phyloP scores from a whole-genome alignment of 768 basidiomycete species.

The Mycena capillaripes region DNA sequence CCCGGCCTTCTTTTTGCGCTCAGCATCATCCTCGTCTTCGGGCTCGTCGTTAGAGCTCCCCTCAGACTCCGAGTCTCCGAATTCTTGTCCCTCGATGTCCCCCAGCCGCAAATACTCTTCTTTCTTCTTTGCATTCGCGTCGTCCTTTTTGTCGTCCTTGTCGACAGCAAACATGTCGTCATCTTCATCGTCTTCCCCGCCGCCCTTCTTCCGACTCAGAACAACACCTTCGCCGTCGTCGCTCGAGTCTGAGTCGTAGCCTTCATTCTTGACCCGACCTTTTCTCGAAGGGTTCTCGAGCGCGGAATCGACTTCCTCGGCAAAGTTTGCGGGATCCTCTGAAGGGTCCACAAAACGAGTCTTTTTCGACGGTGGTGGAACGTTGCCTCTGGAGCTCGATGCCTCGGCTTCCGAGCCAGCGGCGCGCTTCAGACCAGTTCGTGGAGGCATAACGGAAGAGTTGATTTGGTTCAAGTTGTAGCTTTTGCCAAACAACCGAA shows the following conservation, averaged over 20 bases:
- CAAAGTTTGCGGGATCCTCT: constrained; percentile 83
- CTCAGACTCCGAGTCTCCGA: constrained; percentile 65
- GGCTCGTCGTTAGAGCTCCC: constrained; percentile 62
- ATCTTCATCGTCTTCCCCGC: constrained; percentile 62
- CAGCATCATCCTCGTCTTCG: constrained; percentile 86
- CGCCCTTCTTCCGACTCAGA: constrained; percentile 74
- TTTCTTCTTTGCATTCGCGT: constrained; percentile 59
- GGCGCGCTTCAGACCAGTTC: constrained; percentile 59
- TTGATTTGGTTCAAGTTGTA: not conserved
- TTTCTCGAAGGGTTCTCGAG: constrained; percentile 80
- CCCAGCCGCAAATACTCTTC: constrained; percentile 87
- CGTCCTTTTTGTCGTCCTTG: constrained; percentile 66
- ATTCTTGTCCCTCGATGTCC: constrained; percentile 98
- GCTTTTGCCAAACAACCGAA: constrained; percentile 12
- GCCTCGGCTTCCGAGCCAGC: constrained; percentile 52
- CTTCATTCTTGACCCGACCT: constrained; percentile 84
- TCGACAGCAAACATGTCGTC: constrained; percentile 87
- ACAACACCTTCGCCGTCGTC: constrained; percentile 97
- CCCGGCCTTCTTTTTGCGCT: constrained; percentile 79
- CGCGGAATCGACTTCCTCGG: constrained; percentile 81
- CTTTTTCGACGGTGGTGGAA: constrained; percentile 67
- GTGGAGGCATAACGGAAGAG: constrained; percentile 36
- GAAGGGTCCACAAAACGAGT: constrained; percentile 84
- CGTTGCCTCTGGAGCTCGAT: constrained; percentile 44
- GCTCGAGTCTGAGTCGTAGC: constrained; percentile 95